These are phyloP conservation scores for Miscanthus lutarioriparius DNA, from an alignment of 176 grass and related monocot genomes.

Conservation along the genomic window DNA sequence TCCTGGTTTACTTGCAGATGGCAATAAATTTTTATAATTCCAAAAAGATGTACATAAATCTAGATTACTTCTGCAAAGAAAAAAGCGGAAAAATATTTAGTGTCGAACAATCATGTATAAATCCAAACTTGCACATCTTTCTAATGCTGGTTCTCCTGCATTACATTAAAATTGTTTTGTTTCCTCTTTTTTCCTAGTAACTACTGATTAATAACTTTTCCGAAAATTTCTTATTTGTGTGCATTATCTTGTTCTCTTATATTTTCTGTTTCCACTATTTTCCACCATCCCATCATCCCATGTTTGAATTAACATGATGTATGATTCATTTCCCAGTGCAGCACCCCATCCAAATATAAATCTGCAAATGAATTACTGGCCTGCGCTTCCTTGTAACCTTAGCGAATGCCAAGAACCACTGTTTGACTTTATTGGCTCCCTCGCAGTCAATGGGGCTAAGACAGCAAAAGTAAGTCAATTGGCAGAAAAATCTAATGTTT, in stretches of 20 bases:
- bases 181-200: not conserved
- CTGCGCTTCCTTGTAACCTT: slow-evolving; percentile 64
- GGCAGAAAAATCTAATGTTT: not conserved
- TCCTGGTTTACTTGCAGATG: not conserved
- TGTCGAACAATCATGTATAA: not conserved
- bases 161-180: not conserved
- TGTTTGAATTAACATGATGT: slow-evolving; percentile 32
- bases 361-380: slow-evolving; percentile 83
- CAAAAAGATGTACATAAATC: not conserved
- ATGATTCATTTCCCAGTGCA: slow-evolving; percentile 57
- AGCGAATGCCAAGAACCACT: slow-evolving; percentile 70
- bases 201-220: not conserved
- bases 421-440: slow-evolving; percentile 70
- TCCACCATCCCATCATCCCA: not conserved
- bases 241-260: not conserved
- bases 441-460: slow-evolving; percentile 69
- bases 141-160: not conserved
- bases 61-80: not conserved
- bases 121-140: not conserved
- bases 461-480: slow-evolving; percentile 61
- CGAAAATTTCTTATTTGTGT: not conserved
- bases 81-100: not conserved
- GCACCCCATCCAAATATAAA: slow-evolving; percentile 77
- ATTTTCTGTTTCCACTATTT: slow-evolving; percentile 14
- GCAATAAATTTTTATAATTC: not conserved